A percentile compares a stretch with the other conserved stretches of the same genome.
phyloP scores from a whole-genome alignment of 805 yeast genomes.

The Nakazawaea holstii region DNA sequence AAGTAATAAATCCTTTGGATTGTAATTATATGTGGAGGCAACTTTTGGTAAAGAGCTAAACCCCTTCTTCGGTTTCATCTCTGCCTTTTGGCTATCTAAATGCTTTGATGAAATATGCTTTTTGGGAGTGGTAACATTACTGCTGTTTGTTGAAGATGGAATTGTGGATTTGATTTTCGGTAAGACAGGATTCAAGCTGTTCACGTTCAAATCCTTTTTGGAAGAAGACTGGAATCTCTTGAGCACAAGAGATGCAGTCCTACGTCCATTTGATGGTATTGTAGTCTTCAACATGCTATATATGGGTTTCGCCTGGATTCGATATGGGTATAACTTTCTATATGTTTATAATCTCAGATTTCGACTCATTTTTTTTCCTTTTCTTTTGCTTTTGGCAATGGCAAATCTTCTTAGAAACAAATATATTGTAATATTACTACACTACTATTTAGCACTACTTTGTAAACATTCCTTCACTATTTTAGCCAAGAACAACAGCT shows the following conservation, averaged over 20 bases:
- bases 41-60: conserved; percentile 29
- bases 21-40: conserved; percentile 25
- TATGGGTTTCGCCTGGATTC: background rate
- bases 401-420: background rate
- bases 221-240: conserved; percentile 12
- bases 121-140: background rate
- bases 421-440: background rate
- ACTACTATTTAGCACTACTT: background rate
- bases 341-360: background rate
- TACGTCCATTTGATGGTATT: background rate
- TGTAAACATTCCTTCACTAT: conserved; percentile 12
- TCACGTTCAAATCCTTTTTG: conserved; percentile 9
- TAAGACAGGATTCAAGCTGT: conserved; percentile 5
- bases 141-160: background rate
- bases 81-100: background rate
- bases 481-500: conserved; percentile 35
- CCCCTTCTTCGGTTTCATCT: conserved; percentile 20
- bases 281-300: background rate
- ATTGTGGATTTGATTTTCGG: conserved; percentile 6
- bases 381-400: background rate
- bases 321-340: no score
- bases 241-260: background rate
- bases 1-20: conserved; percentile 26
- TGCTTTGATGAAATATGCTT: background rate
- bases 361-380: background rate